These are phyloP conservation scores for Gillenia trifoliata DNA, from an alignment of 306 rosid genomes.

Conservation along the genomic window DNA sequence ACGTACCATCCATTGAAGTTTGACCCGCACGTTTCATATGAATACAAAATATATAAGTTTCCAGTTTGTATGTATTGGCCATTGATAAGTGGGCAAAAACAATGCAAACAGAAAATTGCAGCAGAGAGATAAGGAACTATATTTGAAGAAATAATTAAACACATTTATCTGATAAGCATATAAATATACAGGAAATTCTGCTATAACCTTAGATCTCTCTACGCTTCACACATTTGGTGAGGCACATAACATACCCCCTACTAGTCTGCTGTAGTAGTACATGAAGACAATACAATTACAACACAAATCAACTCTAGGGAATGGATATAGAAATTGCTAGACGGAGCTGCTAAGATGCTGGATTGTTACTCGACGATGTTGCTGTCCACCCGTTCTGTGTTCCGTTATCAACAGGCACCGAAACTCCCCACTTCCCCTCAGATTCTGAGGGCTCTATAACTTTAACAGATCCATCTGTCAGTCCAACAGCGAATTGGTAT, in stretches of 20 bases:
- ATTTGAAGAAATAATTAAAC: not conserved
- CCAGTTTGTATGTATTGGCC: not conserved
- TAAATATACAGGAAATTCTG: slow-evolving; percentile 7
- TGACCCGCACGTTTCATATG: too few relatives aligned
- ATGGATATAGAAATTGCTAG: not conserved
- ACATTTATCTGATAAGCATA: slow-evolving; percentile 1
- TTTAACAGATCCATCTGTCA: slow-evolving; percentile 59
- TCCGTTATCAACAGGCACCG: slow-evolving; percentile 45
- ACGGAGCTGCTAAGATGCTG: not conserved
- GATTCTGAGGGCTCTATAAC: slow-evolving; percentile 63
- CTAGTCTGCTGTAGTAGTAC: slow-evolving; percentile 4
- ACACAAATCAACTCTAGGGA: slow-evolving; percentile 1
- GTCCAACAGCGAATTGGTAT: slow-evolving; percentile 59
- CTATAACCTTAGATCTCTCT: slow-evolving; percentile 14
- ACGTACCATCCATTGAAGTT: too few relatives aligned
- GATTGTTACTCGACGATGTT: slow-evolving; percentile 17
- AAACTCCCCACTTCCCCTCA: slow-evolving; percentile 63
- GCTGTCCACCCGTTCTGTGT: slow-evolving; percentile 34
- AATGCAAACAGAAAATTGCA: not conserved
- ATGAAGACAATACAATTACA: slow-evolving; percentile 1
- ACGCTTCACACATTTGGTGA: slow-evolving; percentile 7
- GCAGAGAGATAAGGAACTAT: not conserved
- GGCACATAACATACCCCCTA: slow-evolving; percentile 2
- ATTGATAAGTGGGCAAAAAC: not conserved
- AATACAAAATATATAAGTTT: not conserved